Percentiles rank a stretch among this genome's conserved stretches.
Conservation (phyloP, 2,329 filamentous ascomycete species). For the Pseudogymnoascus sp. region DNA sequence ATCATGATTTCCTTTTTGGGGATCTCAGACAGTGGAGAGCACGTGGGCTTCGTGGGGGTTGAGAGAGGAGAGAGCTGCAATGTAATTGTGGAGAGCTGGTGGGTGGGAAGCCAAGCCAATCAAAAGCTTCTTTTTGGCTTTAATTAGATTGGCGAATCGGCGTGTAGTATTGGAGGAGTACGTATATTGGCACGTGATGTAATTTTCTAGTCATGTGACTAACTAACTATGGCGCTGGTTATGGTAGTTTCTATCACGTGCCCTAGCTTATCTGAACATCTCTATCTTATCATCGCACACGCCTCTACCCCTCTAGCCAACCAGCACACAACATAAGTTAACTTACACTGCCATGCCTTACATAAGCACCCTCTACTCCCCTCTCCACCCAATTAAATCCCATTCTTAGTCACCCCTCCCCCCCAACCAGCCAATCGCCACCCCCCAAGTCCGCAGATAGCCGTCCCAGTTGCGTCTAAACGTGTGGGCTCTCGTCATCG, state of each 20-base stretch:
- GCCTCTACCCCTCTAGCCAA: neutral
- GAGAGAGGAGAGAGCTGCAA: neutral
- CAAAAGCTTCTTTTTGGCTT: neutral
- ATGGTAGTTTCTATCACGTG: neutral
- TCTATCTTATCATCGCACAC: too few relatives aligned
- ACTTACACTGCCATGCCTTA: neutral
- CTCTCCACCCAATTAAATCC: neutral
- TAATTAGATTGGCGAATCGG: neutral
- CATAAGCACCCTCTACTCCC: neutral
- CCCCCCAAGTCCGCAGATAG: neutral
- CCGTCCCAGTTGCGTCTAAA: too few relatives aligned
- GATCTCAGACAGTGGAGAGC: neutral
- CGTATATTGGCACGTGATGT: neutral
- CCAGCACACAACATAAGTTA: too few relatives aligned
- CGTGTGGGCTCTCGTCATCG: neutral
- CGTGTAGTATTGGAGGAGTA: neutral
- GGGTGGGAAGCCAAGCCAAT: neutral
- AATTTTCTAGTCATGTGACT: neutral
- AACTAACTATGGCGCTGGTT: neutral
- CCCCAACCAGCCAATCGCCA: neutral
- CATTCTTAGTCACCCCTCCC: slow-evolving; percentile 13
- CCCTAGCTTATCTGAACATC: too few relatives aligned
- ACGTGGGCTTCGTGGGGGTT: neutral
- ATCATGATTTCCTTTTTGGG: neutral
- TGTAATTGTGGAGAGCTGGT: neutral